Evolutionary conservation across 805 yeast genomes (phyloP).

Genomic region (Debaryomyces tyrocola): DNA sequence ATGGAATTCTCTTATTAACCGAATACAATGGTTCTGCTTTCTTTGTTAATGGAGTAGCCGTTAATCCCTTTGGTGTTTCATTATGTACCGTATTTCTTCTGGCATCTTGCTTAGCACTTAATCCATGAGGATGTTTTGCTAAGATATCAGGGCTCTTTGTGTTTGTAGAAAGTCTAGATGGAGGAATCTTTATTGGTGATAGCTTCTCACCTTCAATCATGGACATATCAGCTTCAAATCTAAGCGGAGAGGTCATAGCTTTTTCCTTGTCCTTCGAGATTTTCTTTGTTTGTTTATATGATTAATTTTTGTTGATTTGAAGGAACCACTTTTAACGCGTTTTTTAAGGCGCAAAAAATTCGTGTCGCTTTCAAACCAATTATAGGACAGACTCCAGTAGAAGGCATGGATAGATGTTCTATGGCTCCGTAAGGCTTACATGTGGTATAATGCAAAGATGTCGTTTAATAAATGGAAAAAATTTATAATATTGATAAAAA

Average conservation of each 20-base stretch:
- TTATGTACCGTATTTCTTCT: slow-evolving; percentile 25
- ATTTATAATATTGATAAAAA: not conserved
- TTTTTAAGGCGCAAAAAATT: too few species aligned
- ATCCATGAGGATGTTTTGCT: slow-evolving; percentile 44
- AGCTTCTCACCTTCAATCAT: slow-evolving; percentile 10
- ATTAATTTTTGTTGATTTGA: slow-evolving; percentile 3
- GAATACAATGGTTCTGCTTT: not conserved
- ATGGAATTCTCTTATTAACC: slow-evolving; percentile 3
- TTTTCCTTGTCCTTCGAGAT: not conserved
- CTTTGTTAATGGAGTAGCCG: not conserved
- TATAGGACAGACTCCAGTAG: too few species aligned
- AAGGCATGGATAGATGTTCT: too few species aligned
- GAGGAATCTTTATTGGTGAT: slow-evolving; percentile 18
- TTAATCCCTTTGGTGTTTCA: slow-evolving; percentile 10
- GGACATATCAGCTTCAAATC: slow-evolving; percentile 4
- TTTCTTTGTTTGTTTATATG: not conserved
- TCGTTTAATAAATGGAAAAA: not conserved
- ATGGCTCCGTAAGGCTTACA: not conserved
- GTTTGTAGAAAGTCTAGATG: not conserved
- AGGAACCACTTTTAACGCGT: not conserved
- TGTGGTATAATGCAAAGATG: too few species aligned
- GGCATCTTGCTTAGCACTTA: slow-evolving; percentile 36
- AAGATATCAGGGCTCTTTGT: slow-evolving; percentile 7
- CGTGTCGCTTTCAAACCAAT: not conserved
- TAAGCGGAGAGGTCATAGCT: slow-evolving; percentile 10